Percentiles rank a stretch among this genome's conserved stretches.
These are phyloP conservation scores for Pestalotiopsis sp. DNA, from an alignment of 2,329 filamentous ascomycete genomes.

Conservation along the genomic window DNA sequence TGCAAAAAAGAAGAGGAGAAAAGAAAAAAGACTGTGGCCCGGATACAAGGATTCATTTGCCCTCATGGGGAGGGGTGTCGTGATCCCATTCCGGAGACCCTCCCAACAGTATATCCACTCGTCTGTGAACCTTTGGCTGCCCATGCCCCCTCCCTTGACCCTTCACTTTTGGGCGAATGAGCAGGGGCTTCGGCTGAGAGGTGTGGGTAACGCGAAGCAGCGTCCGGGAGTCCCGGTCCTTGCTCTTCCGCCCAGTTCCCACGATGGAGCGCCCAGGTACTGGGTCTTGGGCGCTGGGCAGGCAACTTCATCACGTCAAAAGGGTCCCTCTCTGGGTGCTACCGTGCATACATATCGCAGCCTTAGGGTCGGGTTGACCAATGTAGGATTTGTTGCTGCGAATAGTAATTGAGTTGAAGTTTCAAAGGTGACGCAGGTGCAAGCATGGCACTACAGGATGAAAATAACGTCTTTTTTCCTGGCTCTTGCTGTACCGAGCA, in stretches of 20 bases:
- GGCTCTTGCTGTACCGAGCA: not conserved
- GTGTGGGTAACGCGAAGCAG: not conserved
- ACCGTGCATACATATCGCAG: not conserved
- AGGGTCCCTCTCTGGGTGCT: not conserved
- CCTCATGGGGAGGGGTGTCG: not conserved
- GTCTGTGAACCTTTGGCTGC: not conserved
- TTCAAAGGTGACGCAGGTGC: not conserved
- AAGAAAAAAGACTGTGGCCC: not conserved
- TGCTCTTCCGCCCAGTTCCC: not conserved
- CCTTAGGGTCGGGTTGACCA: not conserved
- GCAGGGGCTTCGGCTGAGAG: not conserved
- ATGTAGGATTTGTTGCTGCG: not conserved
- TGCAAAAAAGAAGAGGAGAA: not conserved
- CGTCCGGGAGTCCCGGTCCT: conserved; percentile 1
- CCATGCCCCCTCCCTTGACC: not conserved
- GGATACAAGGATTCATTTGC: not conserved
- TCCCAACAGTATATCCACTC: not conserved
- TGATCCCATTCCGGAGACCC: not conserved
- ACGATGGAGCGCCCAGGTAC: not conserved
- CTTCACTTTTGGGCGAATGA: not conserved
- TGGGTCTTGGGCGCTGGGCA: not conserved
- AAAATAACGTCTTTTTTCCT: not conserved
- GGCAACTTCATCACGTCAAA: not conserved
- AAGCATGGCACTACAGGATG: not conserved
- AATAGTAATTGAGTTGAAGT: not conserved